These are phyloP conservation scores for Sporobolomyces pararoseus DNA, from an alignment of 768 basidiomycete genomes.

Conservation along the genomic window DNA sequence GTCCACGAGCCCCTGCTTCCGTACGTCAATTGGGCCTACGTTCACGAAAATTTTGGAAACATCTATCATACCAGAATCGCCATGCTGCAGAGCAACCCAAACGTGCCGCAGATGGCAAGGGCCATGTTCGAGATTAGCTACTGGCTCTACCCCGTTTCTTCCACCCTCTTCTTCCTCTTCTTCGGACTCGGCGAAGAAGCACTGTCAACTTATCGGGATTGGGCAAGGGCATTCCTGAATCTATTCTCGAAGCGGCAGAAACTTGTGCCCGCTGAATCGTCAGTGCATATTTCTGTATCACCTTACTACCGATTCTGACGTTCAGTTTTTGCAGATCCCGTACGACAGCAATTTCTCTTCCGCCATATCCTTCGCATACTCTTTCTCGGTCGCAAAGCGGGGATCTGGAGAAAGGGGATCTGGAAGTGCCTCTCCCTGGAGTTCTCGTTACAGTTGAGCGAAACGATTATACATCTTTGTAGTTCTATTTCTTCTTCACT, in stretches of 20 bases:
- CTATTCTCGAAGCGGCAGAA: too few relatives aligned
- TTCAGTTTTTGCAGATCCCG: too few relatives aligned
- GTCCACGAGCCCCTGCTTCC: not conserved
- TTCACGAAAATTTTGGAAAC: conserved; percentile 18
- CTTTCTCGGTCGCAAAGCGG: too few relatives aligned
- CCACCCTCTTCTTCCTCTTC: conserved; percentile 24
- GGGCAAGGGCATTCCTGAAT: not conserved
- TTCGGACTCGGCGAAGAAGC: conserved; percentile 27
- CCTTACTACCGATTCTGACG: not conserved
- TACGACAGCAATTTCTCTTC: not conserved
- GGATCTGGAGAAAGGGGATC: not conserved
- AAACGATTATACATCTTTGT: not conserved
- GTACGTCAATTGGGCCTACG: conserved; percentile 19
- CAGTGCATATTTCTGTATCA: not conserved
- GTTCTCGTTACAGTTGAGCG: conserved; percentile 5
- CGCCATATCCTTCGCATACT: not conserved
- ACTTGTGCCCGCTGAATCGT: too few relatives aligned
- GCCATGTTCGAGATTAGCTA: conserved; percentile 4
- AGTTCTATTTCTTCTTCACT: conserved; percentile 87
- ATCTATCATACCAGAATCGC: not conserved
- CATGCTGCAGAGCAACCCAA: not conserved
- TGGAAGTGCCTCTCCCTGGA: not conserved
- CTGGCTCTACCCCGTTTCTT: conserved; percentile 15
- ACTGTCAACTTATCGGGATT: not conserved
- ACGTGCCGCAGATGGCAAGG: not conserved